Conservation (phyloP, 306 rosid species). For the Sicyos baderoa region DNA sequence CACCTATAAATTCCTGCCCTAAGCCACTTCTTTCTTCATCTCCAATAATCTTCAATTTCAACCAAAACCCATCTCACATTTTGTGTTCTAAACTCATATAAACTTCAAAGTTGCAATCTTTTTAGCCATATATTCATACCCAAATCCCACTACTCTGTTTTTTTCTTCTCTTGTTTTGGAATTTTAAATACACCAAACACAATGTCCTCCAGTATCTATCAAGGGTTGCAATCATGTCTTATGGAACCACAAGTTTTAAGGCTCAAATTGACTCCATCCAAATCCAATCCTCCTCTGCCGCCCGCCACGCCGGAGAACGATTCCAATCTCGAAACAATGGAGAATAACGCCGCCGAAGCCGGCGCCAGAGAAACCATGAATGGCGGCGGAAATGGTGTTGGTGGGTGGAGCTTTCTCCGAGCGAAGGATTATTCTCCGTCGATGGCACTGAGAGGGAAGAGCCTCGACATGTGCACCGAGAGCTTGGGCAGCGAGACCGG, state of each 20-base stretch:
- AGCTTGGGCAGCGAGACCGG: constrained; percentile 71
- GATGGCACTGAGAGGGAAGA: constrained; percentile 35
- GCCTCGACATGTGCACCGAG: constrained; percentile 82
- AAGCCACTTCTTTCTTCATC: constrained; percentile 13
- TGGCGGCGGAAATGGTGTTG: neutral
- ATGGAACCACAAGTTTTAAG: constrained; percentile 15
- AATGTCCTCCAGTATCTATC: constrained; percentile 20
- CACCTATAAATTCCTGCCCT: constrained; percentile 7
- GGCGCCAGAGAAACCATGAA: too few species aligned
- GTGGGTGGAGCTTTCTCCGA: constrained; percentile 21
- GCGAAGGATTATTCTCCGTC: constrained; percentile 30
- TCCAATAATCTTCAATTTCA: constrained; percentile 1
- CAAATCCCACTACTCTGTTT: constrained; percentile 7
- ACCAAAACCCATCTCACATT: neutral
- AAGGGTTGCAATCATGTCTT: constrained; percentile 17
- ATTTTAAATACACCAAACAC: neutral
- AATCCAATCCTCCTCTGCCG: neutral
- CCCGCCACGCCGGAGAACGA: neutral
- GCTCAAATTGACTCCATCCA: constrained; percentile 16
- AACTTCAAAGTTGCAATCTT: constrained; percentile 3
- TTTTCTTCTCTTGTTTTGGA: neutral
- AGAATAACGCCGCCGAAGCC: neutral
- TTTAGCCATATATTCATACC: neutral
- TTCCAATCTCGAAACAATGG: neutral
- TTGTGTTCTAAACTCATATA: neutral